Percentiles rank a stretch among this genome's conserved stretches.
Evolutionary conservation across 305 asterid species (phyloP).

Genomic region (Fraxinus greggii): DNA sequence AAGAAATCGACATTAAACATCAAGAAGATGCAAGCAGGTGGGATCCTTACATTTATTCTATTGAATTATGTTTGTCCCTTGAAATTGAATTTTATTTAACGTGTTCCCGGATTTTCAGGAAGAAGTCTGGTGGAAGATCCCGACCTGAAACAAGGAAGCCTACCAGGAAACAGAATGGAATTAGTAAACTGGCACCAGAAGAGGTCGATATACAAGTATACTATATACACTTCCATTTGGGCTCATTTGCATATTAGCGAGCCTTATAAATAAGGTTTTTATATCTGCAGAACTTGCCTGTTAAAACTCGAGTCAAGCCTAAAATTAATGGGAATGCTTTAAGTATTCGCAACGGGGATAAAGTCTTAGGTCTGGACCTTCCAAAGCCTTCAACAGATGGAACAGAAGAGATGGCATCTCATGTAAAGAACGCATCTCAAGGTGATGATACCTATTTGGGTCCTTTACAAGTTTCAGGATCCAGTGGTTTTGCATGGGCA

Average conservation of each 20-base stretch:
- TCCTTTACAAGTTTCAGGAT: conserved; percentile 84
- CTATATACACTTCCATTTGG: neutral
- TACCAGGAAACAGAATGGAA: conserved; percentile 61
- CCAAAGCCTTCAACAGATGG: conserved; percentile 43
- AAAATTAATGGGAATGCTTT: conserved; percentile 34
- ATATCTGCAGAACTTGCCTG: conserved; percentile 54
- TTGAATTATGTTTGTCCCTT: conserved; percentile 5
- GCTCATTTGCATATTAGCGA: neutral
- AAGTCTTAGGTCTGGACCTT: conserved; percentile 34
- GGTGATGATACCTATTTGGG: conserved; percentile 77
- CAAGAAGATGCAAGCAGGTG: conserved; percentile 76
- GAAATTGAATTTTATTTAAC: neutral
- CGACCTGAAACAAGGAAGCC: conserved; percentile 74
- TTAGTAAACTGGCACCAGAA: conserved; percentile 66
- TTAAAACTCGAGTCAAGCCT: conserved; percentile 42
- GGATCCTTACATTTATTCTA: neutral
- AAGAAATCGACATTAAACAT: conserved; percentile 91
- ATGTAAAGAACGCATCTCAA: conserved; percentile 76
- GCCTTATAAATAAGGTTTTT: neutral
- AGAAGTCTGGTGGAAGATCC: conserved; percentile 56
- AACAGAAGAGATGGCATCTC: conserved; percentile 58
- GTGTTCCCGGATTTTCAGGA: conserved; percentile 36
- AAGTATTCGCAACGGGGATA: conserved; percentile 39
- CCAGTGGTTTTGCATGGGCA: conserved; percentile 98
- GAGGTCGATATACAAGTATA: conserved; percentile 45